Evolutionary conservation across 164 flowering plant species (phyloP).

Genomic region (Malania oleifera): DNA sequence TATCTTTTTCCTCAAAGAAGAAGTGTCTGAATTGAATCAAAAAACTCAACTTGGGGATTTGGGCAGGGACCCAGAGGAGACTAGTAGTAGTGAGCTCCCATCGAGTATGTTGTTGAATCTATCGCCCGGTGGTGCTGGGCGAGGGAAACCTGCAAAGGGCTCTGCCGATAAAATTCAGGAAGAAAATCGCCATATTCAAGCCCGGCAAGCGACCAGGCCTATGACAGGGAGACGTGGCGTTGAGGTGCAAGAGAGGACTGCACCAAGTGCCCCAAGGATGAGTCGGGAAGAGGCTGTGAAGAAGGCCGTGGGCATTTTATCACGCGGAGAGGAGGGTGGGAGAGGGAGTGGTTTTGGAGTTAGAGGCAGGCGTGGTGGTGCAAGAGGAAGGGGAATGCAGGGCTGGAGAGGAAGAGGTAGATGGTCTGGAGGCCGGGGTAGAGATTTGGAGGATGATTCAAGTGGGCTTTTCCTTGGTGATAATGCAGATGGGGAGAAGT

Average conservation of each 20-base stretch:
- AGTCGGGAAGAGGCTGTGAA: conserved; percentile 42
- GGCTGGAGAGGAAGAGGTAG: conserved; percentile 14
- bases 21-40: conserved; percentile 8
- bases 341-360: conserved; percentile 11
- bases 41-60: conserved; percentile 6
- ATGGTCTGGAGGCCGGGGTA: conserved; percentile 15
- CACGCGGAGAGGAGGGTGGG: conserved; percentile 20
- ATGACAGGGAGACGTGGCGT: background rate
- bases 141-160: conserved; percentile 39
- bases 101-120: conserved; percentile 15
- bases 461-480: conserved; percentile 40
- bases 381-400: conserved; percentile 16
- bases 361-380: conserved; percentile 17
- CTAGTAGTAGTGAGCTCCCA: conserved; percentile 13
- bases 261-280: conserved; percentile 18
- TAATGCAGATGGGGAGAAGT: conserved; percentile 53
- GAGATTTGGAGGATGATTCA: conserved; percentile 20
- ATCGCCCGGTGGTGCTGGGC: conserved; percentile 38
- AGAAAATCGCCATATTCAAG: conserved; percentile 57
- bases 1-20: conserved; percentile 29
- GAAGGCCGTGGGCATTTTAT: conserved; percentile 34
- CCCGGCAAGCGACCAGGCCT: conserved; percentile 10
- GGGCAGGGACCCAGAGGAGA: background rate
- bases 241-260: background rate
- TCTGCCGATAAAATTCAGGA: conserved; percentile 18